Evolutionary conservation across 2,329 filamentous ascomycete genomes (phyloP).

Genomic region (Sporothrix brasiliensis): DNA sequence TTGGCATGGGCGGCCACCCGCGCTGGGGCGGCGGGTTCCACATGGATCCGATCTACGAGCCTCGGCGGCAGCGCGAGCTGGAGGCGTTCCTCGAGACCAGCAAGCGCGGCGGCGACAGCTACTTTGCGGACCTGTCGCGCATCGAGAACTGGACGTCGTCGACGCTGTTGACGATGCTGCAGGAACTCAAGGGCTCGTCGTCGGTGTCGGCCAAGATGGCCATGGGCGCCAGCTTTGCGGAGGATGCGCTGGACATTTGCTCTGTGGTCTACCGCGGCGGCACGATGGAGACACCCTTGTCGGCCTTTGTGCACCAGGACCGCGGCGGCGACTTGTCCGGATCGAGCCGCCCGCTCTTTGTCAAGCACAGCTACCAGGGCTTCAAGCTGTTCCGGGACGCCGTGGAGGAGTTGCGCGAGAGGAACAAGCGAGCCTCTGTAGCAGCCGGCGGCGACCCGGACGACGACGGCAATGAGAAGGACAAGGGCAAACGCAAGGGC

Average conservation of each 20-base stretch:
- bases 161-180: constrained; percentile 22
- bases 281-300: constrained; percentile 22
- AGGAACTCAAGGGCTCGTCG: constrained; percentile 23
- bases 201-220: constrained; percentile 14
- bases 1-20: constrained; percentile 8
- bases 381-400: constrained; percentile 27
- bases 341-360: constrained; percentile 12
- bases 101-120: constrained; percentile 21
- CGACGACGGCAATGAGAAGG: neutral
- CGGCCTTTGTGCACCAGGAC: constrained; percentile 22
- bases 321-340: constrained; percentile 20
- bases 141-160: constrained; percentile 28
- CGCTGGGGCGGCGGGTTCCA: constrained; percentile 9
- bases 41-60: constrained; percentile 26
- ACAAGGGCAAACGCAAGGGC: neutral
- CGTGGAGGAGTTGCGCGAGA: constrained; percentile 14
- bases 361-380: constrained; percentile 28
- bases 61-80: constrained; percentile 24
- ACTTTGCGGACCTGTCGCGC: constrained; percentile 25
- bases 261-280: constrained; percentile 28
- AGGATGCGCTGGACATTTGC: constrained; percentile 24
- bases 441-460: neutral
- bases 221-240: constrained; percentile 12
- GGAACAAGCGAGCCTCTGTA: neutral
- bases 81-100: constrained; percentile 23